Evolutionary conservation across 495 filamentous ascomycete species (phyloP).

Genomic region (Jackrogersella minutella): DNA sequence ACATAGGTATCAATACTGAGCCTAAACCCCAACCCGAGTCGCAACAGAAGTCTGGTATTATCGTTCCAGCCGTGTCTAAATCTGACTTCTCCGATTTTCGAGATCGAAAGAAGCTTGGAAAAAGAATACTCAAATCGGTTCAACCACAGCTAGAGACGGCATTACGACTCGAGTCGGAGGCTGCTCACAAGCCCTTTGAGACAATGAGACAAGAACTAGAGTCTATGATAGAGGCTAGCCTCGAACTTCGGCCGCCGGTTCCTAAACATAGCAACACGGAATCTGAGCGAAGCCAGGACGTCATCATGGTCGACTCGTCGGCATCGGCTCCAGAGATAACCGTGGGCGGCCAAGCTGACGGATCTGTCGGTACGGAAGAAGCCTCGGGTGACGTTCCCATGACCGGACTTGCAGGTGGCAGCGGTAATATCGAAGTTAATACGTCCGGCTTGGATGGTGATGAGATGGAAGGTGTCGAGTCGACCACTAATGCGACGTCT

Average conservation of each 20-base stretch:
- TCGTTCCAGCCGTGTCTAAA: conserved; percentile 44
- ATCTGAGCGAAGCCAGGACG: conserved; percentile 48
- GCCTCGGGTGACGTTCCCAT: conserved; percentile 34
- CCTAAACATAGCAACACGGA: conserved; percentile 38
- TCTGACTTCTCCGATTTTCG: conserved; percentile 48
- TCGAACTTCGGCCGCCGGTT: conserved; percentile 51
- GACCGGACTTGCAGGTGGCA: conserved; percentile 35
- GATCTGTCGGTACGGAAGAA: conserved; percentile 33
- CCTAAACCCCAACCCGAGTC: conserved; percentile 34
- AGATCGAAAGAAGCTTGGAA: conserved; percentile 71
- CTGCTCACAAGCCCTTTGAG: conserved; percentile 73
- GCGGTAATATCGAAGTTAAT: conserved; percentile 54
- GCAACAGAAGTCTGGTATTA: conserved; percentile 39
- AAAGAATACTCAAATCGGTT: conserved; percentile 82
- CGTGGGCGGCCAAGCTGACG: conserved; percentile 46
- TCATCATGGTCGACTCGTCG: conserved; percentile 58
- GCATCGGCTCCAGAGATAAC: conserved; percentile 55
- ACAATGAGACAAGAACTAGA: conserved; percentile 76
- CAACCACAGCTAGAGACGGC: conserved; percentile 80
- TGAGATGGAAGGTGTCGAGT: conserved; percentile 47
- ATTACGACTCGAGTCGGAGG: conserved; percentile 78
- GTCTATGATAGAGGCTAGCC: conserved; percentile 68
- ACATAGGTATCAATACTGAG: conserved; percentile 65
- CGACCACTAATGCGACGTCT: conserved; percentile 32
- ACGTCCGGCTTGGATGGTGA: conserved; percentile 45